Base-by-base conservation (phyloP, 2,329 filamentous ascomycete genomes). In the Neonectria hederae region DNA sequence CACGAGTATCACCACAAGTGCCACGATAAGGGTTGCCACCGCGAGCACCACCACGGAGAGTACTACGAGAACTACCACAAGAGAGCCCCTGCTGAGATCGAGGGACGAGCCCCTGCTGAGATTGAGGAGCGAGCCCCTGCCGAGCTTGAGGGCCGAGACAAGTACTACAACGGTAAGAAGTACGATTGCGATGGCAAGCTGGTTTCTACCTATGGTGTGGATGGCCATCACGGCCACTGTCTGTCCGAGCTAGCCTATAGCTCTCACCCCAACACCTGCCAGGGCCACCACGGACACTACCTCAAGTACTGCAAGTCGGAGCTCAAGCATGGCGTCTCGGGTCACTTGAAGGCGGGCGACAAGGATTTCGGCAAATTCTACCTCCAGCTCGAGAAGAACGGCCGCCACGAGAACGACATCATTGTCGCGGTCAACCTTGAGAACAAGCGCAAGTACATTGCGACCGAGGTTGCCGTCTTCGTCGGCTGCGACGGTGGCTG, bases 91-190 rank as follows among this genome's bases (percentile, higher is more conserved):
- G 21, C 28, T 10, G 22, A 17, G 14, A 19, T 43, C 13, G 38
- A 51, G 45, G 14, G 5, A n/a, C 35, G 49, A 19, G 48, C 45
- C 24, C 22, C 38, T 2, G 24, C 57, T 24, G 21, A 22, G 22
- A 35, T 43, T 11, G 35, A 51, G 32, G 14, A 8, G n/a, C 35
- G 49, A 43, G 38, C 45, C 24, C 22, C 38, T 4, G 24, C 57
- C 17, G 32, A 30, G 2, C 21, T 35, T 10, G 42, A 61, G 22
- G 9, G 4, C 14, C 65, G 69, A 62, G 61, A 43, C 49, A 69
- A 69, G 49, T 66, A 63, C 57, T 72, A 70, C 59, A 70, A 70
- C 52, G 69, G 67, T 54, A 58, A 62, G 17, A 46, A 48, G 21
- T 42, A 45, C 5, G 38, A 67, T 24, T 70, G 68, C 7, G 22